Evolutionary conservation across 78 protist genomes (phyloP).

Genomic region (Speleostelium caveatum): DNA sequence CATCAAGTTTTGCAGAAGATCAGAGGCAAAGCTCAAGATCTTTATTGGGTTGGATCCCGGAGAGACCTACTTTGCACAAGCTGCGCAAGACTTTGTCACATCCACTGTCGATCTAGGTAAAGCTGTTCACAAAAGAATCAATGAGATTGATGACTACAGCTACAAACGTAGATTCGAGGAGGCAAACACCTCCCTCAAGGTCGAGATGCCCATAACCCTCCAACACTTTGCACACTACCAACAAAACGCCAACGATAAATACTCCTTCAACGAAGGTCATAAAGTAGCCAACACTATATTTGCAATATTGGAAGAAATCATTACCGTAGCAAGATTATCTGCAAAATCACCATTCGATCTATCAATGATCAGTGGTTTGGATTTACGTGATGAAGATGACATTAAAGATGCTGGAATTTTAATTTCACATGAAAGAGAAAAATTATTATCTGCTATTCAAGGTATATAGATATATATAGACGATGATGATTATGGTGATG

Average conservation of each 20-base stretch:
- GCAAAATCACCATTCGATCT: conserved; percentile 77
- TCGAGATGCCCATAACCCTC: conserved; percentile 42
- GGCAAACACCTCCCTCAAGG: conserved; percentile 48
- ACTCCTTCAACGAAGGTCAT: conserved; percentile 12
- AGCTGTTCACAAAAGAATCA: conserved; percentile 38
- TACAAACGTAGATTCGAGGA: conserved; percentile 60
- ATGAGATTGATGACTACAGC: conserved; percentile 61
- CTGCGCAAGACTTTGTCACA: conserved; percentile 74
- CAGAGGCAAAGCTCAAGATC: conserved; percentile 41
- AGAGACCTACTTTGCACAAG: conserved; percentile 45
- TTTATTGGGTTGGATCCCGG: conserved; percentile 71
- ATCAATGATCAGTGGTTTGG: conserved; percentile 67
- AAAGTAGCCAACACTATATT: conserved; percentile 13
- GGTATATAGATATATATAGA: too few relatives aligned
- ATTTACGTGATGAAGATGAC: conserved; percentile 74
- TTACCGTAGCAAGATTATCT: conserved; percentile 57
- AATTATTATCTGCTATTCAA: conserved; percentile 61
- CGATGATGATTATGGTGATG: too few relatives aligned
- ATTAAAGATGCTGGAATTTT: conserved; percentile 49
- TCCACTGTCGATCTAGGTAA: conserved; percentile 51
- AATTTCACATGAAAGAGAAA: conserved; percentile 56
- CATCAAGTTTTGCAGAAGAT: conserved; percentile 16
- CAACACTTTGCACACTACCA: conserved; percentile 72
- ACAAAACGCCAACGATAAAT: conserved; percentile 52
- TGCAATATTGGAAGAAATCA: conserved; percentile 47